Percentiles rank a stretch among this genome's conserved stretches.
These are phyloP conservation scores for Acanthamoeba polyphaga DNA, from an alignment of 208 protist genomes.

Conservation along the genomic window DNA sequence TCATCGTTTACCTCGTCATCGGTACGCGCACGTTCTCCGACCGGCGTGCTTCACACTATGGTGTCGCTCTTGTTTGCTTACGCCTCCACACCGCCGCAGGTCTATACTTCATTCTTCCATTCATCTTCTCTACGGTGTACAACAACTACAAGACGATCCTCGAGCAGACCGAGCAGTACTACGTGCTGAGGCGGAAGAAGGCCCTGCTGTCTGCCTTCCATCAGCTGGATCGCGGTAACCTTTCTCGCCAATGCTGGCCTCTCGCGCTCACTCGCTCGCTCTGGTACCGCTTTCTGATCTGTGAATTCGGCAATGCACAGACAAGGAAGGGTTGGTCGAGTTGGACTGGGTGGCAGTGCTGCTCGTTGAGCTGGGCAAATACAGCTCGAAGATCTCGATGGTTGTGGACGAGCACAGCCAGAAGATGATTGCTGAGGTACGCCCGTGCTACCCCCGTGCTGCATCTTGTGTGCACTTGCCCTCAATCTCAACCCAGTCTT, in stretches of 20 bases:
- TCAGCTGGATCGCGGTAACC: background rate
- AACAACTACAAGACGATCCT: slow-evolving; percentile 64
- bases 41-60: too few species aligned
- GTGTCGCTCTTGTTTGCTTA: too few species aligned
- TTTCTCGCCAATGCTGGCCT: background rate
- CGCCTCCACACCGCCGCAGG: background rate
- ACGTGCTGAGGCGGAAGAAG: background rate
- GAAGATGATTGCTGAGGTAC: slow-evolving; percentile 5
- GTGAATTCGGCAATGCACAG: background rate
- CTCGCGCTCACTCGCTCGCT: too few species aligned
- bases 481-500: background rate
- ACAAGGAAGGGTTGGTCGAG: slow-evolving; percentile 4
- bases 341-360: slow-evolving; percentile 44
- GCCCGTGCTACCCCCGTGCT: background rate
- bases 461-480: background rate
- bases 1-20: slow-evolving; percentile 47
- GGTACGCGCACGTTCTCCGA: background rate
- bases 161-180: slow-evolving; percentile 50
- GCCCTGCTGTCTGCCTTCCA: slow-evolving; percentile 41
- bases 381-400: slow-evolving; percentile 59
- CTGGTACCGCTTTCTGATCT: background rate
- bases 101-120: slow-evolving; percentile 47
- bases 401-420: slow-evolving; percentile 34
- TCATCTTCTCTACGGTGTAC: slow-evolving; percentile 65
- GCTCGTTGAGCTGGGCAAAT: slow-evolving; percentile 50